Evolutionary conservation across 148 eudicot species (phyloP), one percentile per base, ranked within the genome.

Genomic region (Drosera capensis): DNA sequence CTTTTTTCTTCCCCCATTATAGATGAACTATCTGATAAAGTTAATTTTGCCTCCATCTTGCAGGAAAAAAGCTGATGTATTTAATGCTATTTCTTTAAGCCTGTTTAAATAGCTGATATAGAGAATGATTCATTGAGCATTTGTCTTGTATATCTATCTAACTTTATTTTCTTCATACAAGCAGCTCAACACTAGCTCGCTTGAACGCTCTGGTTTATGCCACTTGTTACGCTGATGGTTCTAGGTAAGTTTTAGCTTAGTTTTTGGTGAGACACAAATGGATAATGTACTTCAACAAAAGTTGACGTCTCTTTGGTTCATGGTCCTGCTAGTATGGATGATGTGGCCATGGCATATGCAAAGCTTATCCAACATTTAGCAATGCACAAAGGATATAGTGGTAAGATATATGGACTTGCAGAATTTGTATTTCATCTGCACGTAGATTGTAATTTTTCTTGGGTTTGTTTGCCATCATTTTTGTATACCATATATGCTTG

Each of bases 281-380:
- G n/a, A 13, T 1, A 17, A 17, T 41, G 2, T 19, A 1, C 8
- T 8, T 18, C 23, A 22, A 41, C 21, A 28, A 37, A 7, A 8
- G n/a, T 17, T 42, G 14, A 26, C 21, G 26, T 5, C 17, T 30
- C 22, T 45, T 15, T 29, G 50, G 4, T 14, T 16, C 39, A 43
- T 39, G 5, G 11, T 9, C 6, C 22, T 17, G 21, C 42, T 72
- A 90, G 95, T 59, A 65, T 60, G 51, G 86, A 75, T 43, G 80
- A 85, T 77, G 58, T 71, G 55, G 85, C 95, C 43, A 66, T 92
- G 51, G 82, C 95, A 26, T 81, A 87, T 59, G 71, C 71, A 60
- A 92, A 92, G 71, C 95, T 92, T 65, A 74, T 92, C 70, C 99
- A 92, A 57, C 80, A 80, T 68, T 56, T 85, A 51, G 94, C 86